Evolutionary conservation across 2,329 filamentous ascomycete genomes (phyloP).

Genomic region (Whalleya microplaca): DNA sequence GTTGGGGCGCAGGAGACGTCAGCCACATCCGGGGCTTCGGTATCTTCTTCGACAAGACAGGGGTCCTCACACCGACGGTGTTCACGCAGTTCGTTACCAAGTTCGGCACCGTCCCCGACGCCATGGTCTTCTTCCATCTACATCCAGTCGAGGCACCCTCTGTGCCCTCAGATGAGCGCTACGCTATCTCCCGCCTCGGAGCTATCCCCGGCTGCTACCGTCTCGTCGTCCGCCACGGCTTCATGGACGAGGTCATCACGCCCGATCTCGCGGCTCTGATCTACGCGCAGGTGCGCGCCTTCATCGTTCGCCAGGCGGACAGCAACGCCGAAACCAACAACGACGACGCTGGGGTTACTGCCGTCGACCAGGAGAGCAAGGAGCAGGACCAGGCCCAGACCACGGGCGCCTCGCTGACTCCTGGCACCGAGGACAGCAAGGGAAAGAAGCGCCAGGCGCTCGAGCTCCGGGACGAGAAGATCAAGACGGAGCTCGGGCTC

Average conservation of each 20-base stretch:
- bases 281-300: slow-evolving; percentile 59
- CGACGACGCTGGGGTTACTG: slow-evolving; percentile 1
- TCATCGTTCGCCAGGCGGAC: slow-evolving; percentile 45
- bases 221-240: slow-evolving; percentile 71
- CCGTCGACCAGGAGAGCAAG: slow-evolving; percentile 2
- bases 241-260: slow-evolving; percentile 71
- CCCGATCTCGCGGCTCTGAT: slow-evolving; percentile 65
- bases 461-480: slow-evolving; percentile 32
- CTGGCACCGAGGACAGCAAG: too few species aligned
- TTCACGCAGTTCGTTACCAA: slow-evolving; percentile 76
- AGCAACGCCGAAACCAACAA: slow-evolving; percentile 10
- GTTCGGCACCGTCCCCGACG: slow-evolving; percentile 67
- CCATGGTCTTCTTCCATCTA: slow-evolving; percentile 76
- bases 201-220: slow-evolving; percentile 67
- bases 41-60: slow-evolving; percentile 80
- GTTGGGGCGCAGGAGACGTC: slow-evolving; percentile 47
- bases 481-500: slow-evolving; percentile 45
- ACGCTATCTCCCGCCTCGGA: slow-evolving; percentile 47
- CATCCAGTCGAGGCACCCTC: slow-evolving; percentile 64
- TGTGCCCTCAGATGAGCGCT: slow-evolving; percentile 53
- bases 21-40: slow-evolving; percentile 61
- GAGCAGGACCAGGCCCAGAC: too few species aligned
- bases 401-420: too few species aligned
- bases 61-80: slow-evolving; percentile 65
- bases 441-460: not conserved